These are phyloP conservation scores for Coniochaeta hoffmannii DNA, from an alignment of 2,329 filamentous ascomycete genomes.

Conservation along the genomic window DNA sequence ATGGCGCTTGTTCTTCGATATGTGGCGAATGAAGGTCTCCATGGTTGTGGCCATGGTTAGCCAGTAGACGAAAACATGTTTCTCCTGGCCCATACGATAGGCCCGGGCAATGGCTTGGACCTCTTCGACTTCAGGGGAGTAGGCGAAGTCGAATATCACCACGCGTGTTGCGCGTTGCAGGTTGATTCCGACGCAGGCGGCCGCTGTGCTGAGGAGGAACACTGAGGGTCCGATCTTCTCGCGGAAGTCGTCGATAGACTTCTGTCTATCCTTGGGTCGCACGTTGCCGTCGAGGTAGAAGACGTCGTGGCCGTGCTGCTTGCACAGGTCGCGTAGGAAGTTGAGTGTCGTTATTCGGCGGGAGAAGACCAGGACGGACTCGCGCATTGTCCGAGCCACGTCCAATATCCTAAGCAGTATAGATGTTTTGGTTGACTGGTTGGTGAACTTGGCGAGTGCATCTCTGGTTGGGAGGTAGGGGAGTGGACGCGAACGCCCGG, in stretches of 20 bases:
- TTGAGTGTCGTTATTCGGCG: constrained; percentile 63
- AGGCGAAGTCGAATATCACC: constrained; percentile 76
- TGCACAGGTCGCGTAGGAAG: constrained; percentile 56
- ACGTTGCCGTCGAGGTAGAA: constrained; percentile 63
- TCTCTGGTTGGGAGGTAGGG: constrained; percentile 25
- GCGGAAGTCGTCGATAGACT: constrained; percentile 63
- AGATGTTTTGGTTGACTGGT: constrained; percentile 58
- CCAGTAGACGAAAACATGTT: constrained; percentile 80
- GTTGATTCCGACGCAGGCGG: constrained; percentile 78
- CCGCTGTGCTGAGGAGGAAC: constrained; percentile 75
- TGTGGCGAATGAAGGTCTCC: no score
- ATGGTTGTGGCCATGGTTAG: constrained; percentile 73
- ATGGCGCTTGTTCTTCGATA: no score
- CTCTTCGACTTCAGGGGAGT: constrained; percentile 67
- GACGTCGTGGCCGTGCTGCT: constrained; percentile 36
- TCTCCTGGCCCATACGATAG: constrained; percentile 77
- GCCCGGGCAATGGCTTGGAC: constrained; percentile 82
- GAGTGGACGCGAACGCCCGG: constrained; percentile 20
- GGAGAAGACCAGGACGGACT: constrained; percentile 78
- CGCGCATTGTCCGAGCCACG: constrained; percentile 50
- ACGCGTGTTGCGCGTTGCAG: constrained; percentile 79
- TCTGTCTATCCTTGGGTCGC: constrained; percentile 48
- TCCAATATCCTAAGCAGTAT: constrained; percentile 64
- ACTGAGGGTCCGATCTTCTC: constrained; percentile 39
- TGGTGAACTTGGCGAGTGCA: constrained; percentile 31